Percentiles rank a stretch among this genome's conserved stretches.
phyloP scores from a whole-genome alignment of 2,329 filamentous ascomycete species.

The Aspergillus uvarum region DNA sequence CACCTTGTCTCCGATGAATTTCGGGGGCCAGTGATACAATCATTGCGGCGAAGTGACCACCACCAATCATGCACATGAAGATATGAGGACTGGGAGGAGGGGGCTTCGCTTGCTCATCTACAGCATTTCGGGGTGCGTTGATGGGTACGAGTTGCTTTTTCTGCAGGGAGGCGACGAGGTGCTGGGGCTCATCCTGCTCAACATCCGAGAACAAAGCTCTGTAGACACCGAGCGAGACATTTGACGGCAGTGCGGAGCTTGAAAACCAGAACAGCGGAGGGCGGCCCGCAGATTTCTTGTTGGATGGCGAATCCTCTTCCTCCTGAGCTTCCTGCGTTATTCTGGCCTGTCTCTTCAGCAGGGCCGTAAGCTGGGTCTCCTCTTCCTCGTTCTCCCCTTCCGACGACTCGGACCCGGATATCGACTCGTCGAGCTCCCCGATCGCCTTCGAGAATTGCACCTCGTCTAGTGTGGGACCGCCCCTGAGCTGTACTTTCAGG shows the following conservation, averaged over 20 bases:
- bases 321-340: constrained; percentile 56
- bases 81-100: constrained; percentile 69
- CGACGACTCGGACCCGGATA: constrained; percentile 71
- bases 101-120: constrained; percentile 42
- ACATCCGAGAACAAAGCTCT: constrained; percentile 71
- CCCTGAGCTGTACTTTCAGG: constrained; percentile 83
- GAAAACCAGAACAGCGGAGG: constrained; percentile 82
- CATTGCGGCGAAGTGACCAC: constrained; percentile 97
- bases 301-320: constrained; percentile 45
- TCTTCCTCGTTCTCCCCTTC: constrained; percentile 66
- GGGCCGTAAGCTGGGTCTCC: constrained; percentile 62
- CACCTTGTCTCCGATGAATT: constrained; percentile 65
- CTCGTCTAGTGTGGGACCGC: constrained; percentile 70
- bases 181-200: constrained; percentile 65
- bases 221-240: constrained; percentile 83
- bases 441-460: constrained; percentile 82
- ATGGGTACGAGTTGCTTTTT: constrained; percentile 74
- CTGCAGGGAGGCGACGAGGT: constrained; percentile 66
- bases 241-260: constrained; percentile 70
- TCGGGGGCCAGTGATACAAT: constrained; percentile 84
- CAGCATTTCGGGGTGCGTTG: constrained; percentile 39
- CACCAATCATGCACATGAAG: constrained; percentile 98
- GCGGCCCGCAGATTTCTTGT: constrained; percentile 60
- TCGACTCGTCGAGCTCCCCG: constrained; percentile 86
- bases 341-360: constrained; percentile 81